Evolutionary conservation across 1,284 basidiomycete genomes (phyloP).

Genomic region (Apiotrichum sp.): DNA sequence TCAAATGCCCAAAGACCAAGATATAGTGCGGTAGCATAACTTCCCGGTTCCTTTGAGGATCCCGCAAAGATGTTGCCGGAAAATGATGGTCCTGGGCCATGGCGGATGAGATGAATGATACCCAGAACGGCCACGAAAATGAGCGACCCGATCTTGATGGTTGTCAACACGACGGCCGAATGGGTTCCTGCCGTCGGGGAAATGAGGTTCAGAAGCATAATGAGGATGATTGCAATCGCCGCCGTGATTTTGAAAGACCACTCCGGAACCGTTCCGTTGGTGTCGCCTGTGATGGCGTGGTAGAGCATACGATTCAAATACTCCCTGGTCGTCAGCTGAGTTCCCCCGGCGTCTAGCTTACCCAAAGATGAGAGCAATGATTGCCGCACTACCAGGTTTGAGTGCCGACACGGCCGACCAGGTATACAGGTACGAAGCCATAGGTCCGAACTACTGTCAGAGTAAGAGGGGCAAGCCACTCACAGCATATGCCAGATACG

Average conservation of each 20-base stretch:
- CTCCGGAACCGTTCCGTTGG: conserved; percentile 63
- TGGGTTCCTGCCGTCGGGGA: conserved; percentile 73
- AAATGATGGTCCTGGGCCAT: conserved; percentile 39
- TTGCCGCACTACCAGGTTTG: conserved; percentile 56
- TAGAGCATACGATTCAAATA: conserved; percentile 63
- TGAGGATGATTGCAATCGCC: conserved; percentile 61
- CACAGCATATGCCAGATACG: conserved; percentile 74
- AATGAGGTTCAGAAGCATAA: conserved; percentile 71
- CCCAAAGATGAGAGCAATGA: conserved; percentile 55
- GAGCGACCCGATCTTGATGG: conserved; percentile 59
- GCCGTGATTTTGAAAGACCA: conserved; percentile 93
- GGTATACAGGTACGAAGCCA: conserved; percentile 77
- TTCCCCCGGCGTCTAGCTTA: conserved; percentile 22
- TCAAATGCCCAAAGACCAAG: conserved; percentile 94
- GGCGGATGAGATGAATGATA: conserved; percentile 36
- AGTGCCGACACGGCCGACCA: conserved; percentile 87
- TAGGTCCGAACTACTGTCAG: conserved; percentile 60
- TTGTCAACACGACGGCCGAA: conserved; percentile 76
- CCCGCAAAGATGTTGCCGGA: conserved; percentile 59
- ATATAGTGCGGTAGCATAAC: conserved; percentile 89
- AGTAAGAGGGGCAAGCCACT: conserved; percentile 7
- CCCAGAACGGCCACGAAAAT: conserved; percentile 48
- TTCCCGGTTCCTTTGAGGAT: conserved; percentile 69
- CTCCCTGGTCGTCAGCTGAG: conserved; percentile 51
- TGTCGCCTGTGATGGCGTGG: conserved; percentile 37